These are phyloP conservation scores for Arthrobotrys megalospora DNA, from an alignment of 2,329 filamentous ascomycete genomes.

Conservation along the genomic window DNA sequence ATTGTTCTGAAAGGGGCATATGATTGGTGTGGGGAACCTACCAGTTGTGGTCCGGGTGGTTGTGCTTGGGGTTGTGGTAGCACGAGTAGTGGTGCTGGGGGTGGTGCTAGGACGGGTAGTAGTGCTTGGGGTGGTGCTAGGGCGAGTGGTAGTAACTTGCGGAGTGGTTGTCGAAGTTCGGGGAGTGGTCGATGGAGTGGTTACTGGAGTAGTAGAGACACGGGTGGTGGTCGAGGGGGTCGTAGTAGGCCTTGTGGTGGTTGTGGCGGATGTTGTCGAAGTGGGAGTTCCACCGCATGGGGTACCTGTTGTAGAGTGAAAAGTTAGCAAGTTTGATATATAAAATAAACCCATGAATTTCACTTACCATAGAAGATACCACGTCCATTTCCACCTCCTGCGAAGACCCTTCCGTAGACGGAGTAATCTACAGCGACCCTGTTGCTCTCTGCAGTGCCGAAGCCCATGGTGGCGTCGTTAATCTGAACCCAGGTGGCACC, in stretches of 20 bases:
- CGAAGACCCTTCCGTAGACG: conserved; percentile 62
- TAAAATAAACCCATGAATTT: too few relatives aligned
- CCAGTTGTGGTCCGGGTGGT: conserved; percentile 45
- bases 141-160: conserved; percentile 26
- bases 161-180: conserved; percentile 21
- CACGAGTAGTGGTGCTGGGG: conserved; percentile 16
- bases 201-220: conserved; percentile 9
- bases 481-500: conserved; percentile 62
- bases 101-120: conserved; percentile 27
- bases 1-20: not conserved
- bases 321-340: not conserved
- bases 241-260: conserved; percentile 28
- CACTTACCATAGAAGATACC: conserved; percentile 62
- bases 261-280: conserved; percentile 19
- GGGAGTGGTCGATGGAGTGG: conserved; percentile 1
- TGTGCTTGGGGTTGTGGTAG: not conserved
- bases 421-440: conserved; percentile 61
- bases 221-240: conserved; percentile 21
- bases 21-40: conserved; percentile 40
- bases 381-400: conserved; percentile 62
- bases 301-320: conserved; percentile 14
- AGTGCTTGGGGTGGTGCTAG: conserved; percentile 22
- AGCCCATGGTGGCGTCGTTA: conserved; percentile 62
- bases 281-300: conserved; percentile 38
- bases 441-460: conserved; percentile 62